These are phyloP conservation scores for Vitis labrusca DNA, from an alignment of 164 flowering plant genomes.

Conservation along the genomic window DNA sequence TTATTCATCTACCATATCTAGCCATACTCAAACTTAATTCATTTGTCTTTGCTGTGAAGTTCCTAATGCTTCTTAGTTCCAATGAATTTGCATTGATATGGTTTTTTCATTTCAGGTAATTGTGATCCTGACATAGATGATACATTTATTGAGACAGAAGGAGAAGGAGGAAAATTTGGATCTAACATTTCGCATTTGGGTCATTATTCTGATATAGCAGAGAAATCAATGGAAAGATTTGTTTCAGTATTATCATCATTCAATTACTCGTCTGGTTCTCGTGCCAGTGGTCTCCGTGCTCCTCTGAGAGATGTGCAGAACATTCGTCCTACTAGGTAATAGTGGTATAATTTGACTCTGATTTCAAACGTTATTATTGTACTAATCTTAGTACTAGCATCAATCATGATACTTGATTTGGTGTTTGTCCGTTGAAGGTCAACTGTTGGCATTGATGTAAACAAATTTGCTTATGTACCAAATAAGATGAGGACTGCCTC, in stretches of 20 bases:
- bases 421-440: constrained; percentile 32
- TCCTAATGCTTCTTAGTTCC: too few relatives aligned
- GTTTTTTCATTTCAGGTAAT: constrained; percentile 28
- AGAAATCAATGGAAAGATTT: constrained; percentile 81
- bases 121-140: constrained; percentile 18
- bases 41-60: too few relatives aligned
- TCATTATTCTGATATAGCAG: constrained; percentile 75
- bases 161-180: constrained; percentile 60
- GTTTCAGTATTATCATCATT: constrained; percentile 74
- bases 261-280: constrained; percentile 76
- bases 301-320: constrained; percentile 79
- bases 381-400: not conserved
- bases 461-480: constrained; percentile 50
- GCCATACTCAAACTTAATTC: too few relatives aligned
- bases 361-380: not conserved
- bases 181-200: constrained; percentile 79
- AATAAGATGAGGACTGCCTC: constrained; percentile 31
- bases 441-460: constrained; percentile 27
- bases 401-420: not conserved
- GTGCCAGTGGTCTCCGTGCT: constrained; percentile 97
- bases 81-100: not conserved
- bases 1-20: not conserved
- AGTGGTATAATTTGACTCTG: not conserved
- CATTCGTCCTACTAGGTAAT: constrained; percentile 49
- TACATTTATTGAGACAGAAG: constrained; percentile 18